Percentiles rank a stretch among this genome's conserved stretches.
phyloP scores from a whole-genome alignment of 176 grass and related monocot species.

The Raddia distichophylla region DNA sequence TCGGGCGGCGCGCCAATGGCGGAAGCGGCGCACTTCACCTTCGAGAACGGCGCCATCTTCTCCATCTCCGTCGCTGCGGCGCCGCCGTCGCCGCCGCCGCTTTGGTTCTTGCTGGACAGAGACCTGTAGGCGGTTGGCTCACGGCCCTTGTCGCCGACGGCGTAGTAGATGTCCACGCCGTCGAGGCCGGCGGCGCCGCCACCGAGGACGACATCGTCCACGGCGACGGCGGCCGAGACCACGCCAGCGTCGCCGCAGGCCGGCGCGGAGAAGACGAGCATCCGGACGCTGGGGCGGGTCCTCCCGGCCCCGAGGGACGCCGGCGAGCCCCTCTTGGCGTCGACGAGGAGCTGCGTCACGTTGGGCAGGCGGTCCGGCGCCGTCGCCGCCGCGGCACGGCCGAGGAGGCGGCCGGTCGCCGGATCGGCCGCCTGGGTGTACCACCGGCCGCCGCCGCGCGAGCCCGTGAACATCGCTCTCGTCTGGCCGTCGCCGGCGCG shows the following conservation, averaged over 20 bases:
- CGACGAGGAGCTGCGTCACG: background rate
- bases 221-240: slow-evolving; percentile 28
- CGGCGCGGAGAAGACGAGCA: slow-evolving; percentile 41
- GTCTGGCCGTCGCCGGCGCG: background rate
- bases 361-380: background rate
- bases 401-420: slow-evolving; percentile 18
- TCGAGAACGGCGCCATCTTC: slow-evolving; percentile 14
- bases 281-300: slow-evolving; percentile 14
- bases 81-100: background rate
- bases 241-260: background rate
- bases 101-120: background rate
- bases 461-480: background rate
- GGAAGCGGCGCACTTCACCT: slow-evolving; percentile 16
- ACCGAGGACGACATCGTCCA: slow-evolving; percentile 1
- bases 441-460: background rate
- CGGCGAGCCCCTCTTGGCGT: background rate
- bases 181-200: background rate
- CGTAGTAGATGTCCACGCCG: slow-evolving; percentile 39
- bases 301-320: slow-evolving; percentile 26
- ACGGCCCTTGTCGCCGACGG: background rate
- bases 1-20: slow-evolving; percentile 40
- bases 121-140: background rate
- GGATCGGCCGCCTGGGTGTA: slow-evolving; percentile 36
- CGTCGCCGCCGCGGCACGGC: background rate
- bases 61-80: background rate